Percentiles rank a stretch among this genome's conserved stretches.
phyloP scores from a whole-genome alignment of 441 rosid species.

The California macrophylla region DNA sequence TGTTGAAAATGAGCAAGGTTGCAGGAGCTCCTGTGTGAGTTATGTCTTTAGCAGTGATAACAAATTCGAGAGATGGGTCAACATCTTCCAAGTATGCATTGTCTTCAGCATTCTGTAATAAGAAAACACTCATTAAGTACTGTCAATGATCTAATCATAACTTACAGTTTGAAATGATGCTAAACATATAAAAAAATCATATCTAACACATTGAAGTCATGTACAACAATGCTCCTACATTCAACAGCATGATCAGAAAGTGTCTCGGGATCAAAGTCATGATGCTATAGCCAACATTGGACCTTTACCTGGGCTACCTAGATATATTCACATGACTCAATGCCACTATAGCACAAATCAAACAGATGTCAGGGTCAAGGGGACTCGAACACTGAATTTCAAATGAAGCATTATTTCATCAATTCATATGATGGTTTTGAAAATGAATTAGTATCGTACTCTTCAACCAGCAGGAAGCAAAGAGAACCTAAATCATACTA shows the following conservation, averaged over 20 bases:
- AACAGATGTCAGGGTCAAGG: neutral
- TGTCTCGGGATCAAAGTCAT: too few relatives aligned
- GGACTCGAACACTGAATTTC: neutral
- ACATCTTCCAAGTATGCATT: conserved; percentile 54
- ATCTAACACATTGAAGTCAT: neutral
- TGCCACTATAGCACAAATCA: neutral
- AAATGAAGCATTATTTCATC: neutral
- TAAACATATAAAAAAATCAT: neutral
- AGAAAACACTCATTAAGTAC: neutral
- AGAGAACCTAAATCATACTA: neutral
- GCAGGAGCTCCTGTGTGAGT: conserved; percentile 58
- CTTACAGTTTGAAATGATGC: neutral
- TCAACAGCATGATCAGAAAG: neutral
- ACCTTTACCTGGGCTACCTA: too few relatives aligned
- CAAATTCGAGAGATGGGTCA: conserved; percentile 64
- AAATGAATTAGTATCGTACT: neutral
- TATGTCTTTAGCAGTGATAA: conserved; percentile 58
- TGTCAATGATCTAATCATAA: neutral
- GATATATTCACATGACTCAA: neutral
- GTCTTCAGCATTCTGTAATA: conserved; percentile 60
- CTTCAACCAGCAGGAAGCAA: neutral
- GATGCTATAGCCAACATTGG: too few relatives aligned
- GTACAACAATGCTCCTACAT: neutral
- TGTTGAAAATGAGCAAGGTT: conserved; percentile 54
- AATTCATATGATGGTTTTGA: neutral